phyloP scores from a whole-genome alignment of 495 filamentous ascomycete species.

The Aspergillus bertholletiae region DNA sequence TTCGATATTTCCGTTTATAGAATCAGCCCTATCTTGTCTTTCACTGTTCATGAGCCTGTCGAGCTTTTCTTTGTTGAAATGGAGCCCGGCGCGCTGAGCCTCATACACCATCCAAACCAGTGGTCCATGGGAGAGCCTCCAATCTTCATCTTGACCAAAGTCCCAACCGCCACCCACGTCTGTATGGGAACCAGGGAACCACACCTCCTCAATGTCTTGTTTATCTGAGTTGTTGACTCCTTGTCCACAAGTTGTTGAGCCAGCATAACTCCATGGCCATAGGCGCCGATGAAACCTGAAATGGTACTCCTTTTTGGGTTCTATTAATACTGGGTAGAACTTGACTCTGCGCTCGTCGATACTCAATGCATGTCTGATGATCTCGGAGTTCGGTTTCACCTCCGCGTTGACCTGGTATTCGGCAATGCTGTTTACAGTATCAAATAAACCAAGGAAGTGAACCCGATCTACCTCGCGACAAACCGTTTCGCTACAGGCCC shows the following conservation, averaged over 20 bases:
- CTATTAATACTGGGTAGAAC: background rate
- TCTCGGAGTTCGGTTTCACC: background rate
- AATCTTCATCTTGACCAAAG: constrained; percentile 47
- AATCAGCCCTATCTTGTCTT: background rate
- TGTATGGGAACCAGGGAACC: constrained; percentile 77
- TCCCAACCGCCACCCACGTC: constrained; percentile 83
- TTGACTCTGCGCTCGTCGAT: background rate
- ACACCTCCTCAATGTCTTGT: constrained; percentile 74
- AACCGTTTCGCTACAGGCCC: constrained; percentile 68
- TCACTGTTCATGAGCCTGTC: constrained; percentile 40
- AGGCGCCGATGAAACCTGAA: background rate
- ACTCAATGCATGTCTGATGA: background rate
- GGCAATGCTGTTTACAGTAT: constrained; percentile 57
- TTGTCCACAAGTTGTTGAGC: no score
- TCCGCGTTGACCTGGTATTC: background rate
- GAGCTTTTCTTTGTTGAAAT: constrained; percentile 65
- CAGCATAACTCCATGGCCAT: background rate
- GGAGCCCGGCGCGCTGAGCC: constrained; percentile 64
- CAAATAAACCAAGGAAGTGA: constrained; percentile 27
- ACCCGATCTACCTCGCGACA: constrained; percentile 63
- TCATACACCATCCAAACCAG: constrained; percentile 79
- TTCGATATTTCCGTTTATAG: background rate
- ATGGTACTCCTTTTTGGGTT: background rate
- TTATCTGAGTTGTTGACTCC: background rate
- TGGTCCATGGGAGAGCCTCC: constrained; percentile 63